Conservation (phyloP, 345 rosid genomes). For the Linum lewisii region DNA sequence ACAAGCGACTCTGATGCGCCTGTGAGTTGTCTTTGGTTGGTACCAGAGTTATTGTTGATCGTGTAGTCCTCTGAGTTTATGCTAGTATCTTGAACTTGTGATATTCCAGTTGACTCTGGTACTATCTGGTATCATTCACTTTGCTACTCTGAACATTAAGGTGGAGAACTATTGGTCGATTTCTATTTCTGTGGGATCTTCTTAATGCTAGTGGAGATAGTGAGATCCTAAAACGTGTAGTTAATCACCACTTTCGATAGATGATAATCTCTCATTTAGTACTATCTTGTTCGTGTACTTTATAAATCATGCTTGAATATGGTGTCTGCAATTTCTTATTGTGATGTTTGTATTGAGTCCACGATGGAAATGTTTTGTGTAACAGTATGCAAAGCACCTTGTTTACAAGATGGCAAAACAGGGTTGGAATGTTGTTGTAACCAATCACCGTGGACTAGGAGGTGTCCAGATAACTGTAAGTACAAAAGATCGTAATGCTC, state of each 20-base stretch:
- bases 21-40: constrained; percentile 19
- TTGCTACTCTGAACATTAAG: not conserved
- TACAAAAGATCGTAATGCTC: not conserved
- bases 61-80: not conserved
- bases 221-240: too few species aligned
- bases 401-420: constrained; percentile 20
- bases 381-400: constrained; percentile 33
- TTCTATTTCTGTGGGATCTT: too few species aligned
- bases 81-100: not conserved
- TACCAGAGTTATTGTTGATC: not conserved
- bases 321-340: not conserved
- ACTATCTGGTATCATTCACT: too few species aligned
- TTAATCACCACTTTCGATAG: not conserved
- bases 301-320: not conserved
- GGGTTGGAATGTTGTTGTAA: constrained; percentile 32
- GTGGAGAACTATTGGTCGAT: not conserved
- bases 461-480: constrained; percentile 34
- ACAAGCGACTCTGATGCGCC: constrained; percentile 43
- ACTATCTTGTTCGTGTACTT: not conserved
- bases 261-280: not conserved
- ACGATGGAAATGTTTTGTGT: not conserved
- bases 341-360: not conserved
- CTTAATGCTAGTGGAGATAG: too few species aligned
- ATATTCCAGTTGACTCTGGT: not conserved
- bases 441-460: constrained; percentile 38